Conservation (phyloP, 495 filamentous ascomycete species). For the Penicillium mononematosum region DNA sequence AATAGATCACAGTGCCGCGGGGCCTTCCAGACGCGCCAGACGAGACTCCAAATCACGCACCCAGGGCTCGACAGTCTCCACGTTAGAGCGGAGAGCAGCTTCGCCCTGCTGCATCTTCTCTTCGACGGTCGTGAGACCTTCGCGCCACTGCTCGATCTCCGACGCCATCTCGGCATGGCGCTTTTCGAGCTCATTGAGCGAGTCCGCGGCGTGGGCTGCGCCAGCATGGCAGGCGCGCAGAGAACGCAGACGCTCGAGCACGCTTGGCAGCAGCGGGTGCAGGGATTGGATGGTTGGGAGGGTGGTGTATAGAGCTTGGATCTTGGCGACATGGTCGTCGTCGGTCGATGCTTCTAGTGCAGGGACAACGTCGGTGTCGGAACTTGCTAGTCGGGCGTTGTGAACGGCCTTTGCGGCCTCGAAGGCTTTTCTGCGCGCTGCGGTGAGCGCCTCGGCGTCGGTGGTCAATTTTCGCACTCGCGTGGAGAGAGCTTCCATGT, state of each 20-base stretch:
- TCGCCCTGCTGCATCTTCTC: conserved; percentile 65
- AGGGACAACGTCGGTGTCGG: conserved; percentile 26
- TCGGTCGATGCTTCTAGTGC: conserved; percentile 32
- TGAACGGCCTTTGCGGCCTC: conserved; percentile 66
- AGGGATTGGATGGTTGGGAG: conserved; percentile 87
- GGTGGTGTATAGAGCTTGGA: conserved; percentile 88
- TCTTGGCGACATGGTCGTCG: conserved; percentile 74
- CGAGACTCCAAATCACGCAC: conserved; percentile 82
- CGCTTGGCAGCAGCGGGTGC: conserved; percentile 76
- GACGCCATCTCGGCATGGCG: conserved; percentile 77
- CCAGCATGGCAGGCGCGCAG: conserved; percentile 82
- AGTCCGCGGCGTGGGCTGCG: conserved; percentile 81
- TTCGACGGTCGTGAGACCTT: conserved; percentile 78
- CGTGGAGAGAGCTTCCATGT: conserved; percentile 70
- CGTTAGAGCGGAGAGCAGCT: conserved; percentile 69
- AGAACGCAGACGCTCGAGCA: conserved; percentile 82
- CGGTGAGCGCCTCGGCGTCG: conserved; percentile 76
- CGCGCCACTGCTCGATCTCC: conserved; percentile 84
- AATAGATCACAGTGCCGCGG: conserved; percentile 15
- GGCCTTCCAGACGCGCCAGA: conserved; percentile 53
- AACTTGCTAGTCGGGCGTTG: conserved; percentile 52
- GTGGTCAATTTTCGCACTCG: conserved; percentile 71
- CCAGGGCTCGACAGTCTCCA: conserved; percentile 80
- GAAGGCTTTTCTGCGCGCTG: conserved; percentile 67
- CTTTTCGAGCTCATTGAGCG: conserved; percentile 70